phyloP scores from a whole-genome alignment of 148 eudicot genomes.

The Heliamphora exappendiculata region DNA sequence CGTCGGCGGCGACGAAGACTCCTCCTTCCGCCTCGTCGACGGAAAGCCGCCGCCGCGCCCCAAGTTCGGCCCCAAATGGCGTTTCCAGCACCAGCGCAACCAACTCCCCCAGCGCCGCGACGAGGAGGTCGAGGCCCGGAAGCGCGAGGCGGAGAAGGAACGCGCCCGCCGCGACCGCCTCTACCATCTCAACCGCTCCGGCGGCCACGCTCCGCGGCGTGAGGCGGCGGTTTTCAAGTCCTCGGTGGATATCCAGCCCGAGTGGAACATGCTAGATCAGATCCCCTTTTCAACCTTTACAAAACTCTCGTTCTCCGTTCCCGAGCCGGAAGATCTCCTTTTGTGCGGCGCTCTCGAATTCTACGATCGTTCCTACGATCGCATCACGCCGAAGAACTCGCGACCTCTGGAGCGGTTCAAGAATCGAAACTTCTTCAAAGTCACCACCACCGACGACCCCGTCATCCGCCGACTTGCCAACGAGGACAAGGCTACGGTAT shows the following conservation, averaged over 20 bases:
- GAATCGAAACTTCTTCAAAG: slow-evolving; percentile 81
- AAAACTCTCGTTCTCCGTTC: slow-evolving; percentile 59
- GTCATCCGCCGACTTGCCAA: slow-evolving; percentile 74
- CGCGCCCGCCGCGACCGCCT: slow-evolving; percentile 67
- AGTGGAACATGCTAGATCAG: slow-evolving; percentile 97
- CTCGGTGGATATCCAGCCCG: slow-evolving; percentile 88
- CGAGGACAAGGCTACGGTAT: slow-evolving; percentile 91
- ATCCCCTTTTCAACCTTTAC: slow-evolving; percentile 86
- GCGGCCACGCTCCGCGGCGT: slow-evolving; percentile 38
- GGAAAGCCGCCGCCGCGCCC: slow-evolving; percentile 70
- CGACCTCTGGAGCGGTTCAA: slow-evolving; percentile 72
- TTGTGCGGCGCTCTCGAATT: slow-evolving; percentile 62
- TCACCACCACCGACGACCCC: slow-evolving; percentile 91
- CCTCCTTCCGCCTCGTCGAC: slow-evolving; percentile 80
- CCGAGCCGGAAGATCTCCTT: slow-evolving; percentile 76
- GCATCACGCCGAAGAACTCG: slow-evolving; percentile 68
- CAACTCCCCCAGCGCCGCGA: slow-evolving; percentile 63
- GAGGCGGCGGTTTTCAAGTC: slow-evolving; percentile 80
- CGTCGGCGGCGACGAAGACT: slow-evolving; percentile 47
- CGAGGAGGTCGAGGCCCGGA: slow-evolving; percentile 78
- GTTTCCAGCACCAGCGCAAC: slow-evolving; percentile 48
- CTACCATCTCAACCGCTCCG: slow-evolving; percentile 57
- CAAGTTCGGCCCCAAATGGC: slow-evolving; percentile 69
- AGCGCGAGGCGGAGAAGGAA: slow-evolving; percentile 84
- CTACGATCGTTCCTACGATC: slow-evolving; percentile 61